A percentile compares a stretch with the other conserved stretches of the same genome.
phyloP scores from a whole-genome alignment of 345 rosid species.

The Bretschneidera sinensis region DNA sequence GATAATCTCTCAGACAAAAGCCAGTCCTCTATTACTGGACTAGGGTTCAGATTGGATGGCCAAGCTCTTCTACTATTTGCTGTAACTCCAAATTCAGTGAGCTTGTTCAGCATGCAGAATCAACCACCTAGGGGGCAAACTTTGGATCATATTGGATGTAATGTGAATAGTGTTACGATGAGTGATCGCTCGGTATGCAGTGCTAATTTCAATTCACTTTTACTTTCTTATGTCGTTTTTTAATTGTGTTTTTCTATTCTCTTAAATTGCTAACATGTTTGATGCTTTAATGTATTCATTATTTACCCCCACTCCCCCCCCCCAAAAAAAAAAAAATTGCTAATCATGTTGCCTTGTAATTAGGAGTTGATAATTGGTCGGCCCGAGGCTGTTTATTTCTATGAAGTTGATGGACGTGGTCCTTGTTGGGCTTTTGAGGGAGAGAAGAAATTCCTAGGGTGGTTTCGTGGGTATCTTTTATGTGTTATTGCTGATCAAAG shows the following conservation, averaged over 20 bases:
- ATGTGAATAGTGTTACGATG: conserved; percentile 69
- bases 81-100: conserved; percentile 71
- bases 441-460: conserved; percentile 84
- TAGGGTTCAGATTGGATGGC: conserved; percentile 89
- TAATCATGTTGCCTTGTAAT: conserved; percentile 10
- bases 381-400: conserved; percentile 94
- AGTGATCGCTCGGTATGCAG: conserved; percentile 81
- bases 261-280: conserved; percentile 9
- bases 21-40: conserved; percentile 53
- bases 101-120: conserved; percentile 62
- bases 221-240: conserved; percentile 1
- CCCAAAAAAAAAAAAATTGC: neutral
- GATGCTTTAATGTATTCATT: neutral
- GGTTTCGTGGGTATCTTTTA: conserved; percentile 93
- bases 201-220: conserved; percentile 5
- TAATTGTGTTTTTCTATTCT: conserved; percentile 4
- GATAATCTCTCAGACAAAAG: conserved; percentile 39
- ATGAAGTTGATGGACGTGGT: conserved; percentile 97
- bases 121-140: conserved; percentile 77
- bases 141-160: conserved; percentile 79
- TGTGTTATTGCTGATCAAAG: conserved; percentile 91
- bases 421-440: conserved; percentile 99
- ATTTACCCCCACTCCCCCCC: no score
- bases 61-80: conserved; percentile 82
- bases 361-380: conserved; percentile 94